Evolutionary conservation across 1,284 basidiomycete species (phyloP).

Genomic region (Neotropicomus parvogracilis): DNA sequence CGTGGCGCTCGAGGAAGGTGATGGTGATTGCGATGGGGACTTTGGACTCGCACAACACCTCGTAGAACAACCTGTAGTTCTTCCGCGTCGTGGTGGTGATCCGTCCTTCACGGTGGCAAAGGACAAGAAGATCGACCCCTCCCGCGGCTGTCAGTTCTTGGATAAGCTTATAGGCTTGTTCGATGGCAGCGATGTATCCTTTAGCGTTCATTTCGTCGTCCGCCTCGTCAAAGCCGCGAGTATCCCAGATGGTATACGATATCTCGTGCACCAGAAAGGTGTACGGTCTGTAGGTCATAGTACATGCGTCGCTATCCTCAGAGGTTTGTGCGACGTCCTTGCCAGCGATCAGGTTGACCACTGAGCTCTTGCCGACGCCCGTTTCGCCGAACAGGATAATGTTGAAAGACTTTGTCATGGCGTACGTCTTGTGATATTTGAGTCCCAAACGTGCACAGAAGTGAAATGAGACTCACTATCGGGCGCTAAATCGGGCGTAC

Average conservation of each 20-base stretch:
- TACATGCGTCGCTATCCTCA: neutral
- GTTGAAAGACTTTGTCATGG: neutral
- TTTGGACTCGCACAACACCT: neutral
- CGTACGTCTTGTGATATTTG: neutral
- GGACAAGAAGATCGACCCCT: constrained; percentile 1
- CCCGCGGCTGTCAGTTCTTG: neutral
- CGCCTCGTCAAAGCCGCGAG: neutral
- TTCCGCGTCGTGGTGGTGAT: neutral
- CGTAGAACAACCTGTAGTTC: neutral
- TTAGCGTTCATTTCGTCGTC: neutral
- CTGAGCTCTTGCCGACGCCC: neutral
- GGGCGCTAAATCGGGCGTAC: too few relatives aligned
- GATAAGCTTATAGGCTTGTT: neutral
- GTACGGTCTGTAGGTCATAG: neutral
- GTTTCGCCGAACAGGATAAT: neutral
- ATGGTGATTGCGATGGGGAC: neutral
- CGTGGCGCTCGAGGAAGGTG: neutral
- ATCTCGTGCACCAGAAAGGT: neutral
- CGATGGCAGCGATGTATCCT: neutral
- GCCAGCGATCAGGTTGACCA: neutral
- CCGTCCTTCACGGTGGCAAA: neutral
- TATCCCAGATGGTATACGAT: neutral
- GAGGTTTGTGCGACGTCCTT: neutral
- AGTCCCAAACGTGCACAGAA: neutral
- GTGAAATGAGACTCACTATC: neutral